These are phyloP conservation scores for Fusarium sp. DNA, from an alignment of 2,329 filamentous ascomycete genomes.

Conservation along the genomic window DNA sequence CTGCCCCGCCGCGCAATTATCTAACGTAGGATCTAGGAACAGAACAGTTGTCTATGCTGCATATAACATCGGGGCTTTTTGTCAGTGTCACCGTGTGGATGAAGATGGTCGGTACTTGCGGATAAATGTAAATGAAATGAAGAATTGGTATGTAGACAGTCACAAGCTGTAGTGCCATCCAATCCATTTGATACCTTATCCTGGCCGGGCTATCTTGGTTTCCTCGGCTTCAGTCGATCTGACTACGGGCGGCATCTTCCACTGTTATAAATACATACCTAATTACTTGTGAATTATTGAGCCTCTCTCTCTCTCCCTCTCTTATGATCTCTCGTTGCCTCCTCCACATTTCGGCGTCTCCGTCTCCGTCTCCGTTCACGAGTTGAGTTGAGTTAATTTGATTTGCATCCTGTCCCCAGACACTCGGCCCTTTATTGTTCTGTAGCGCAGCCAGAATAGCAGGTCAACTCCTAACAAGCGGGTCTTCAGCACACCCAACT, in stretches of 20 bases:
- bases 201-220: background rate
- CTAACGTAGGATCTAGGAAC: conserved; percentile 7
- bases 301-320: background rate
- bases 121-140: background rate
- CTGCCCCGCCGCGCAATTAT: conserved; percentile 8
- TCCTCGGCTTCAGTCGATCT: conserved; percentile 7
- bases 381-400: background rate
- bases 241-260: conserved; percentile 13
- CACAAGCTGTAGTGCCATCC: background rate
- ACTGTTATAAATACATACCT: background rate
- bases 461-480: background rate
- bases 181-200: conserved; percentile 12
- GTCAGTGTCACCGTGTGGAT: background rate
- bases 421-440: conserved; percentile 20
- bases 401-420: background rate
- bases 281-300: background rate
- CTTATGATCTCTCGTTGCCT: background rate
- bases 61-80: conserved; percentile 11
- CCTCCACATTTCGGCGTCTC: conserved; percentile 30
- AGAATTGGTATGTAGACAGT: background rate
- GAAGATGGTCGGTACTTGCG: background rate
- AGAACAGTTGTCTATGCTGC: conserved; percentile 12
- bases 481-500: background rate
- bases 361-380: conserved; percentile 14
- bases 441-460: background rate